Evolutionary conservation across 192 early-diverging fungal species (phyloP), one percentile per base, ranked within the genome.

Genomic region (Neocallimastix lanati): DNA sequence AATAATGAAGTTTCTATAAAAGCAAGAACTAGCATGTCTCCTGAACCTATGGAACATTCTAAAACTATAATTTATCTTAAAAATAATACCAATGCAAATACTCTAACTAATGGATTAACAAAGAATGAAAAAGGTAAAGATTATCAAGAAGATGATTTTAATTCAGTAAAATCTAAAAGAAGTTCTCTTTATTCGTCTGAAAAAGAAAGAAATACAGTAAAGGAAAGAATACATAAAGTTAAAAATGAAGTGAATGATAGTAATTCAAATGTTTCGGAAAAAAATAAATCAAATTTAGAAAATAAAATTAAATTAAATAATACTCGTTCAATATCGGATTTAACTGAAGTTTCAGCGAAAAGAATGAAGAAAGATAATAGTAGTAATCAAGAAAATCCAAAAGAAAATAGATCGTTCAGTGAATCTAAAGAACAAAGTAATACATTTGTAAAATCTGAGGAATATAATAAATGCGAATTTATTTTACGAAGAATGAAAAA

Each of bases 401-500:
- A n/a, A n/a, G n/a, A n/a, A n/a, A n/a, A n/a, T n/a, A n/a, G n/a
- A n/a, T n/a, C n/a, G n/a, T n/a, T n/a, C n/a, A n/a, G n/a, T n/a
- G 30, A 33, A 11, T 33, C 30, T 6, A 33, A 33, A 33, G 30
- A 33, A 33, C 30, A 33, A 33, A 33, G n/a, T n/a, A n/a, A 33
- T 33, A 6, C 30, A 6, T 33, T 33, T 11, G 30, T 33, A 33
- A 33, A 33, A 33, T 33, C 30, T 33, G 30, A 33, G 30, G 50
- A 67, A 25, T 67, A n/a, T 67, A 15, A 67, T 67, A 67, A 67
- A 67, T 67, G 50, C n/a, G 16, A 67, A 67, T 15, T n/a, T 67
- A 67, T 67, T n/a, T 21, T 16, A 9, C 25, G 25, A 67, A 86
- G 88, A 11, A 83, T 96, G 37, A 94, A 95, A 79, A 88, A 90